These are phyloP conservation scores for Aspergillus quadrilineatus DNA, from an alignment of 2,329 filamentous ascomycete genomes.

Conservation along the genomic window DNA sequence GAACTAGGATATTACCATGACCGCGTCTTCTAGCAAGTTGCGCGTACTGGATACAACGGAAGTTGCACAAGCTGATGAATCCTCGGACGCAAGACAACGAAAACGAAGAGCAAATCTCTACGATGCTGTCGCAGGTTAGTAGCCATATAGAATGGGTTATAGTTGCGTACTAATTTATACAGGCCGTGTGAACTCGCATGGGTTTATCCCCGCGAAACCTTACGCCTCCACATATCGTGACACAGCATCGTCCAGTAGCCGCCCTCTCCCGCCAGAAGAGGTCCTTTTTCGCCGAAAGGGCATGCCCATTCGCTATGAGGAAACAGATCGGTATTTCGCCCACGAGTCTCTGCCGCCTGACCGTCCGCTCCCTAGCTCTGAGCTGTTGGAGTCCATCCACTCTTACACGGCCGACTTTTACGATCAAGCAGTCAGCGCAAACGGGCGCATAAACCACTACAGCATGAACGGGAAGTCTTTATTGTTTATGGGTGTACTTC, in stretches of 20 bases:
- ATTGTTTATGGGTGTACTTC: constrained; percentile 59
- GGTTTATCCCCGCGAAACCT: constrained; percentile 29
- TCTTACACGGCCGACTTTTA: constrained; percentile 59
- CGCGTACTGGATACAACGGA: constrained; percentile 23
- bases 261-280: constrained; percentile 56
- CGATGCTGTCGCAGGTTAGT: constrained; percentile 58
- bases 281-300: constrained; percentile 55
- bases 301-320: constrained; percentile 53
- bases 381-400: constrained; percentile 58
- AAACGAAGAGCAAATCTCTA: constrained; percentile 52
- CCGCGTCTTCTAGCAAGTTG: constrained; percentile 25
- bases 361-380: constrained; percentile 52
- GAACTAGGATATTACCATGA: not conserved
- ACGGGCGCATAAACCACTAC: constrained; percentile 44
- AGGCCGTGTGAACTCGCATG: constrained; percentile 48
- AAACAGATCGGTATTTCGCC: constrained; percentile 57
- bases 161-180: not conserved
- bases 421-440: constrained; percentile 33
- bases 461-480: constrained; percentile 64
- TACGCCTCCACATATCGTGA: constrained; percentile 33
- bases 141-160: not conserved
- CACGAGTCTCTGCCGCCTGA: constrained; percentile 45
- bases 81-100: constrained; percentile 10
- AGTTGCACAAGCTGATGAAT: constrained; percentile 12
- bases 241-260: constrained; percentile 35